Evolutionary conservation across 192 early-diverging fungal species (phyloP).

Genomic region (Kickxella alabastrina): DNA sequence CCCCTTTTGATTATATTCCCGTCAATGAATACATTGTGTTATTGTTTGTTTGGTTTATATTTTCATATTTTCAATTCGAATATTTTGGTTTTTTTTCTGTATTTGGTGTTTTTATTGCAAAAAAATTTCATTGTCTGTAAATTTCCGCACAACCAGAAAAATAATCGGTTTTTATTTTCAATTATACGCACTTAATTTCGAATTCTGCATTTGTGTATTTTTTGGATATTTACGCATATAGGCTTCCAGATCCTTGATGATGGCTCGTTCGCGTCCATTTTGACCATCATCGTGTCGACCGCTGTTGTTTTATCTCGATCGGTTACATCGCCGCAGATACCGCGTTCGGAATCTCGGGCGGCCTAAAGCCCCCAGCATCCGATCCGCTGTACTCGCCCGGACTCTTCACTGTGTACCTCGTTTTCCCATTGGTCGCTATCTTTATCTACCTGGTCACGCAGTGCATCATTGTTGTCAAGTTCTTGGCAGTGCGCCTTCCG

Average conservation of each 20-base stretch:
- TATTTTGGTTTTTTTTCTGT: too few species aligned
- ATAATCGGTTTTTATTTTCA: too few species aligned
- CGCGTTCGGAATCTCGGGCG: constrained; percentile 45
- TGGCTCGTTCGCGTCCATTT: constrained; percentile 47
- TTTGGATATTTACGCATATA: constrained; percentile 8
- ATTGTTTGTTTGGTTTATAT: too few species aligned
- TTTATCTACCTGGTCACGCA: constrained; percentile 34
- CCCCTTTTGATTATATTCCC: too few species aligned
- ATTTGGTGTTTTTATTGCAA: too few species aligned
- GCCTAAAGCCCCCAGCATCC: constrained; percentile 40
- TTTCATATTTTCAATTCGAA: too few species aligned
- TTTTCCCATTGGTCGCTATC: constrained; percentile 47
- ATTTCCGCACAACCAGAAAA: too few species aligned
- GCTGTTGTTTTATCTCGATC: constrained; percentile 36
- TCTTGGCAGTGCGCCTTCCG: constrained; percentile 45
- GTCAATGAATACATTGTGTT: too few species aligned
- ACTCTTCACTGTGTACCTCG: constrained; percentile 48
- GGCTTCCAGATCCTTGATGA: constrained; percentile 52
- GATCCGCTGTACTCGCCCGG: constrained; percentile 41
- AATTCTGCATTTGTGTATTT: too few species aligned
- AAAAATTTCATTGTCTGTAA: too few species aligned
- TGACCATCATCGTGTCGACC: constrained; percentile 31
- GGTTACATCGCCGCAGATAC: constrained; percentile 52
- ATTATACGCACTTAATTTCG: too few species aligned
- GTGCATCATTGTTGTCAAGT: constrained; percentile 41